phyloP scores from a whole-genome alignment of 495 filamentous ascomycete genomes.

The Trichoderma orchidacearum region DNA sequence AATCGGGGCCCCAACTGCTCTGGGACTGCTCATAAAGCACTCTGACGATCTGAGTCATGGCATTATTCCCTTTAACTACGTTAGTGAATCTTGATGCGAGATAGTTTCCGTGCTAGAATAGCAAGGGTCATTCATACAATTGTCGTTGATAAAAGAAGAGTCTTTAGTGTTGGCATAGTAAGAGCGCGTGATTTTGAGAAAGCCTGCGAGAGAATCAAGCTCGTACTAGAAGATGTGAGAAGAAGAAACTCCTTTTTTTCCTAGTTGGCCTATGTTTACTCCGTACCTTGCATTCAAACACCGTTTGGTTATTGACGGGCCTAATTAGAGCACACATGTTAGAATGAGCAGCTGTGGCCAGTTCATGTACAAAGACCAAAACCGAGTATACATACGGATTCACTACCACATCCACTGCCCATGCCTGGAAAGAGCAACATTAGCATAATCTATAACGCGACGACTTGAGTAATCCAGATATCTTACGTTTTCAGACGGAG shows the following conservation, averaged over 20 bases:
- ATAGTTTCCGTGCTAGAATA: too few relatives aligned
- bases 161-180: constrained; percentile 50
- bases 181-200: constrained; percentile 42
- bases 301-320: constrained; percentile 23
- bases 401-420: background rate
- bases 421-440: background rate
- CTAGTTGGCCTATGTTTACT: background rate
- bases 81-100: too few relatives aligned
- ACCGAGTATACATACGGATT: constrained; percentile 9
- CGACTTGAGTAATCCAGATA: constrained; percentile 45
- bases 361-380: too few relatives aligned
- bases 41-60: constrained; percentile 27
- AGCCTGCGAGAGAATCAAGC: constrained; percentile 53
- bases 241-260: constrained; percentile 11
- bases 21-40: constrained; percentile 3
- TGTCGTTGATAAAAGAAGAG: constrained; percentile 40
- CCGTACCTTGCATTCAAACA: constrained; percentile 72
- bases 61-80: constrained; percentile 23
- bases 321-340: background rate
- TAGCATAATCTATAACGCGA: constrained; percentile 59
- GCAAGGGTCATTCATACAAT: constrained; percentile 33
- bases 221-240: constrained; percentile 32
- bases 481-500: background rate
- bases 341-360: background rate
- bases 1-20: constrained; percentile 29